Evolutionary conservation across 2,329 filamentous ascomycete genomes (phyloP), one percentile per base, ranked within the genome.

Genomic region (Claviceps capensis): DNA sequence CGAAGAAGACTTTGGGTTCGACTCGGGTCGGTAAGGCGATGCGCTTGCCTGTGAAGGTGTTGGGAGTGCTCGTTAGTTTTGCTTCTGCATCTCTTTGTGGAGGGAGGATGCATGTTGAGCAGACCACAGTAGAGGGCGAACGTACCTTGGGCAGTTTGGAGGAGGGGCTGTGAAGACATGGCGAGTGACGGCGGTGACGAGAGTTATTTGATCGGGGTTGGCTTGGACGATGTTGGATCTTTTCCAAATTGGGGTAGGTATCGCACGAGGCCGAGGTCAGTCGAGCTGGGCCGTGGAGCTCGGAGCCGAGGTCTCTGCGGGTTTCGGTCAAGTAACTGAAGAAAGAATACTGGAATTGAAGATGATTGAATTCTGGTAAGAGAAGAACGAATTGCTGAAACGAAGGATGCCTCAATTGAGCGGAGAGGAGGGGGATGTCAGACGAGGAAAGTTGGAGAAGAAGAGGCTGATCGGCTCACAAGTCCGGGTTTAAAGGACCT

Each of bases 1-100:
- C 93, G 77, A 98, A 98, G 82, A 97, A 98, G 76, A 98, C 93
- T 73, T 98, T 98, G 63, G 93, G 93, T 72, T 98, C 93, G 70
- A 98, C 91, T 60, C 93, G 89, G 55, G 91, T 96, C 53, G 93
- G 93, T 58, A 98, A 88, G 63, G 93, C 91, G 67, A 98, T 97
- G 67, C 91, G 88, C 76, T 98, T 98, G 79, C 91, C 91, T 95
- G 40, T 13, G 13, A 62, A 47, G 13, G n/a, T 16, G n/a, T 30
- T 46, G 5, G 30, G 16, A 30, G 5, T 19, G 44, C 34, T 36
- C 37, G 55, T 63, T 55, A 61, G 55, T 52, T 41, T 42, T 48
- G 5, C 17, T 40, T 38, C 26, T 13, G 13, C 22, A 17, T 16
- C 5, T 26, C 11, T 26, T 2, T 26, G 6, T 7, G 13, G 17